These are phyloP conservation scores for Striga asiatica DNA, from an alignment of 257 asterid genomes.

Conservation along the genomic window DNA sequence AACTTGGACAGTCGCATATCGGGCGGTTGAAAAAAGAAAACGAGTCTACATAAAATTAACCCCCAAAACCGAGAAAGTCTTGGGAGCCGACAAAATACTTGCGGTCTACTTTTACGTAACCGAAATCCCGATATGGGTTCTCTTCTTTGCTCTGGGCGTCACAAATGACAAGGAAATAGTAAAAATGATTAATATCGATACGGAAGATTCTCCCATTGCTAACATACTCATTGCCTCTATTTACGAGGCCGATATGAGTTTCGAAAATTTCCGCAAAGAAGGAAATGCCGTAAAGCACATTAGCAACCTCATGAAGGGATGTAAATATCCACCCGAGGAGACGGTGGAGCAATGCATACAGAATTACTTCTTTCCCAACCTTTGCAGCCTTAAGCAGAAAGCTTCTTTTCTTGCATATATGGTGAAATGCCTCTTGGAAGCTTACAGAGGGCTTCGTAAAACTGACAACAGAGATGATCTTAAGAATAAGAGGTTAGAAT, in stretches of 20 bases:
- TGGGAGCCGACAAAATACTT: constrained; percentile 52
- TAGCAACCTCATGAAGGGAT: constrained; percentile 30
- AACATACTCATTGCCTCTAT: constrained; percentile 61
- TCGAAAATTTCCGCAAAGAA: constrained; percentile 47
- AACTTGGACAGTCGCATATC: constrained; percentile 57
- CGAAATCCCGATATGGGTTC: constrained; percentile 76
- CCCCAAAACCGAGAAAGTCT: constrained; percentile 39
- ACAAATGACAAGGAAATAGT: constrained; percentile 58
- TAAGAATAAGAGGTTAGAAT: constrained; percentile 82
- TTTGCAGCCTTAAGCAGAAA: constrained; percentile 46
- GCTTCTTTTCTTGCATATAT: constrained; percentile 77
- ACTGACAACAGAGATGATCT: constrained; percentile 81
- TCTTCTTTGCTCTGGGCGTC: constrained; percentile 80
- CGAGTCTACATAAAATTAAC: constrained; percentile 58
- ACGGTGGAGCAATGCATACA: constrained; percentile 57
- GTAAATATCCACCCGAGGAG: constrained; percentile 66
- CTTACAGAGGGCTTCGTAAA: constrained; percentile 62
- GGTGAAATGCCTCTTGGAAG: constrained; percentile 76
- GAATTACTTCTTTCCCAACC: constrained; percentile 53
- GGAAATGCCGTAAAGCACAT: constrained; percentile 35
- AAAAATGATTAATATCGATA: constrained; percentile 47
- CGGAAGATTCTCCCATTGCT: constrained; percentile 31
- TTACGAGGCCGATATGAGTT: constrained; percentile 56
- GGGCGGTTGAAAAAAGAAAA: constrained; percentile 36
- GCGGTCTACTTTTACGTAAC: constrained; percentile 45